Base-by-base conservation (phyloP, 306 rosid genomes). In the Pterocarpus santalinus region DNA sequence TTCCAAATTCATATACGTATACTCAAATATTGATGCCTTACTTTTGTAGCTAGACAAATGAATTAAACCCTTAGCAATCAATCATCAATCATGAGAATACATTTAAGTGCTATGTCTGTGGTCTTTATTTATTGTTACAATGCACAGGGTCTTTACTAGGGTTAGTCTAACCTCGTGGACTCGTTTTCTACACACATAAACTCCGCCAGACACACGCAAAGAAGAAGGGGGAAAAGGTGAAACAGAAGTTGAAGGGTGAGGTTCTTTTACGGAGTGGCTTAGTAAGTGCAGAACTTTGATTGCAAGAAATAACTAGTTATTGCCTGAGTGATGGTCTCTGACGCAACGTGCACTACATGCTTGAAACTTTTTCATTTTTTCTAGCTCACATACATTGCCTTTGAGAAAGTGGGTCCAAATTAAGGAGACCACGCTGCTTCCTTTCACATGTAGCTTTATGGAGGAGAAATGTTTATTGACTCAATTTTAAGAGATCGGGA, bases 261-360 rank as follows among this genome's bases (percentile, higher is more conserved):
- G 28, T 0, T 22, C 28, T 22, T 22, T 22, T 22, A 22, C 28
- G 28, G 28, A 22, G 28, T 22, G 28, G 28, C 28, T 22, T 22
- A 22, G 28, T 22, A n/a, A 39, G 49, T 64, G 35, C 56, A 53
- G 2, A 57, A 58, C 15, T 46, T n/a, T 43, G 78, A 77, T 36
- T 52, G 75, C 46, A 46, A 14, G 39, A 58, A 55, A 60, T 5
- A 51, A 33, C 33, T 41, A 44, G 46, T 69, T 49, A 60, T 35
- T 80, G 66, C 3, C 5, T 28, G 2, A 41, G 61, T 60, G 58
- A 49, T 86, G 79, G 77, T 38, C 22, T 84, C 71, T 68, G 83
- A 89, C 87, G 77, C 80, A 77, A 39, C 71, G 15, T 68, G 70
- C 87, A 80, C 86, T 75, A 44, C 1, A n/a, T 38, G 17, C 15